These are phyloP conservation scores for Backusella psychrophila DNA, from an alignment of 192 early-diverging fungal genomes.

Conservation along the genomic window DNA sequence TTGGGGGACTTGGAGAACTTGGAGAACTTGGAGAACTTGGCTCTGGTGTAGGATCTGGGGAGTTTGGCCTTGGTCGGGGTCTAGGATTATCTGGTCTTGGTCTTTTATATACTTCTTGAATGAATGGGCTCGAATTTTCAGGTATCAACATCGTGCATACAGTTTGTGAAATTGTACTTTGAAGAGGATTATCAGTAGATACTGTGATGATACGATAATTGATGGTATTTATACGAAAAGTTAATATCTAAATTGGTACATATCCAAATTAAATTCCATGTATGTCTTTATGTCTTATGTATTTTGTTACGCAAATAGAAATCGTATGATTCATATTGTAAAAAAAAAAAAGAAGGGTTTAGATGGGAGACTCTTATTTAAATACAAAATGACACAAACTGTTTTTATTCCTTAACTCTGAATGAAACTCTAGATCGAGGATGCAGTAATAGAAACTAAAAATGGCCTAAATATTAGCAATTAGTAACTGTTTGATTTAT, in stretches of 20 bases:
- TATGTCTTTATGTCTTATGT: neutral
- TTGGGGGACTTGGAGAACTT: neutral
- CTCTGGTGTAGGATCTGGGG: neutral
- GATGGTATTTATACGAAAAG: neutral
- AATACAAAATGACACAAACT: neutral
- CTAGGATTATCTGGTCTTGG: neutral
- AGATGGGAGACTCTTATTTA: neutral
- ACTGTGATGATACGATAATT: neutral
- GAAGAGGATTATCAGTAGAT: neutral
- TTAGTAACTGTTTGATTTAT: neutral
- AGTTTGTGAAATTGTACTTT: neutral
- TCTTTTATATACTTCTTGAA: neutral
- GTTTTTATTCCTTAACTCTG: neutral
- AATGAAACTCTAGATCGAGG: neutral
- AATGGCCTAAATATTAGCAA: neutral
- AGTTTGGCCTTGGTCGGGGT: neutral
- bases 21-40: neutral
- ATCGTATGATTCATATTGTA: neutral
- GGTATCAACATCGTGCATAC: neutral
- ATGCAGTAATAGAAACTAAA: neutral
- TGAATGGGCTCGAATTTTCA: neutral
- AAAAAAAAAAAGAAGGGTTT: neutral
- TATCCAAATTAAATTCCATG: constrained; percentile 5
- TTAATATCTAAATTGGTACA: constrained; percentile 3
- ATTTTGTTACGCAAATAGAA: constrained; percentile 2